These are phyloP conservation scores for Fusarium sp. DNA, from an alignment of 2,329 filamentous ascomycete species.

Conservation along the genomic window DNA sequence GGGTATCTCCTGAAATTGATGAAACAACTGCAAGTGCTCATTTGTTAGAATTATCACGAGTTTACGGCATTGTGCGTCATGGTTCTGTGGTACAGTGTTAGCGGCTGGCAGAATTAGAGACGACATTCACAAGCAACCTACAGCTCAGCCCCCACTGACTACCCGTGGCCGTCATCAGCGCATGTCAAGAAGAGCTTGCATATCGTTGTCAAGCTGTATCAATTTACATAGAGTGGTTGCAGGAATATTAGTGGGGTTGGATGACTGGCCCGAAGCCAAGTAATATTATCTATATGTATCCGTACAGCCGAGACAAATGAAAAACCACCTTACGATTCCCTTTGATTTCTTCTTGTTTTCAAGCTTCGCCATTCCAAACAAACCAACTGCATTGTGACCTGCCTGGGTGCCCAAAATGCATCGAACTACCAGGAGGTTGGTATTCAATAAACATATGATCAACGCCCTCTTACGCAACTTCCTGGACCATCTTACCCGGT, in stretches of 20 bases:
- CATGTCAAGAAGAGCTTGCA: background rate
- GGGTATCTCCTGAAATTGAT: background rate
- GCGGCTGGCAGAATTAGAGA: background rate
- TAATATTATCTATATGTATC: constrained; percentile 8
- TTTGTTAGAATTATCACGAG: background rate
- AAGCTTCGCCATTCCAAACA: background rate
- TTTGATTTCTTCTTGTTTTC: constrained; percentile 3
- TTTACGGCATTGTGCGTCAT: background rate
- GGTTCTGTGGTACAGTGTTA: background rate
- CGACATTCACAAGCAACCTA: background rate
- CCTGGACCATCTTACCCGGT: constrained; percentile 65
- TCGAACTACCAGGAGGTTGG: background rate
- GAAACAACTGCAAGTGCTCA: background rate
- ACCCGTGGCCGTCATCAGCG: background rate
- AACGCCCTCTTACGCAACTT: constrained; percentile 56
- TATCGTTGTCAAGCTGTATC: background rate
- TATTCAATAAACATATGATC: background rate
- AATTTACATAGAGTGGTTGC: background rate
- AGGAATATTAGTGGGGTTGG: background rate
- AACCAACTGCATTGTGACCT: background rate
- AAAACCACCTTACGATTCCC: background rate
- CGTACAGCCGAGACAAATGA: background rate
- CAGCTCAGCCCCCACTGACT: background rate
- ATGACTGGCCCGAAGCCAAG: background rate
- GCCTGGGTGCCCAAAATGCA: background rate